phyloP scores from a whole-genome alignment of 164 flowering plant genomes.

The Dillenia turbinata region DNA sequence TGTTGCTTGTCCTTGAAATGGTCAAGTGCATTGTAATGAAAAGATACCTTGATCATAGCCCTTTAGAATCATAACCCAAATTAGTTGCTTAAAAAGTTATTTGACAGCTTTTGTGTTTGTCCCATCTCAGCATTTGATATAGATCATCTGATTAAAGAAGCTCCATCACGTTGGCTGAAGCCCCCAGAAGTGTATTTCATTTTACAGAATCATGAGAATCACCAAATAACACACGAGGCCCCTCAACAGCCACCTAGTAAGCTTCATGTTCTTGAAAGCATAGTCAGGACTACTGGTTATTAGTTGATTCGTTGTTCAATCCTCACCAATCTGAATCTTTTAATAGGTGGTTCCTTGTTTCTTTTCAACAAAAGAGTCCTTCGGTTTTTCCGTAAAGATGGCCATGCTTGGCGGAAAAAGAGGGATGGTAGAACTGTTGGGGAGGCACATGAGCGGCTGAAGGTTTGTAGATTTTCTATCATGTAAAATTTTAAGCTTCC shows the following conservation, averaged over 20 bases:
- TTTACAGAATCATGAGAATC: constrained; percentile 55
- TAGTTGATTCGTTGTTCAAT: not conserved
- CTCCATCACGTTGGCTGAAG: constrained; percentile 74
- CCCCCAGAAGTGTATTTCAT: constrained; percentile 74
- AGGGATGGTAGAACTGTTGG: constrained; percentile 86
- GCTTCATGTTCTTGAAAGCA: not conserved
- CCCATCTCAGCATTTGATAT: constrained; percentile 46
- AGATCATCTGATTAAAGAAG: constrained; percentile 48
- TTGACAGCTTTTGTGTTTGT: constrained; percentile 4
- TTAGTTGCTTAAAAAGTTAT: not conserved
- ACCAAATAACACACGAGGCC: constrained; percentile 40
- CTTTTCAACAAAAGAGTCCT: constrained; percentile 86
- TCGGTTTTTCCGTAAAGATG: constrained; percentile 88
- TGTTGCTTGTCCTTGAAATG: too few relatives aligned
- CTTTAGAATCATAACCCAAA: not conserved
- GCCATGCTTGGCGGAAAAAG: constrained; percentile 89
- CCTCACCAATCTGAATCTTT: constrained; percentile 8
- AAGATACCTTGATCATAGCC: not conserved
- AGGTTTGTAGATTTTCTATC: constrained; percentile 38
- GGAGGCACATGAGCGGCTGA: constrained; percentile 95
- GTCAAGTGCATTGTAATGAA: too few relatives aligned
- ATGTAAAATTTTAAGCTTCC: too few relatives aligned
- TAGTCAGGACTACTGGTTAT: not conserved
- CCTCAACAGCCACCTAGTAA: constrained; percentile 64
- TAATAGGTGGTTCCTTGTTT: constrained; percentile 88